These are phyloP conservation scores for Epichloe baconii DNA, from an alignment of 2,329 filamentous ascomycete genomes.

Conservation along the genomic window DNA sequence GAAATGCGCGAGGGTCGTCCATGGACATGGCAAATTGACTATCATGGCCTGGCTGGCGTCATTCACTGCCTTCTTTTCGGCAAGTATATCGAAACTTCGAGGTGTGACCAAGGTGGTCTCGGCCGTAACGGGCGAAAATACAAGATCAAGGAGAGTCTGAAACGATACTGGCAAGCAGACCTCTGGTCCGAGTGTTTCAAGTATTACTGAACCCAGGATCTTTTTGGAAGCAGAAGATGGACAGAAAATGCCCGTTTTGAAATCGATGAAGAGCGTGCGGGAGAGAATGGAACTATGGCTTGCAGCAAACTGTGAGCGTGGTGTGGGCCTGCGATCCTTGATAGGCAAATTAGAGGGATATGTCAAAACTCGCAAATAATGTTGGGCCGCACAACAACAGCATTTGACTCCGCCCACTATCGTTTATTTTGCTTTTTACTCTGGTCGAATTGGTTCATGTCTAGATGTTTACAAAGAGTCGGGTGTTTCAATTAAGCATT, in stretches of 20 bases:
- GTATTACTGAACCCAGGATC: conserved; percentile 70
- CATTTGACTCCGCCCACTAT: too few relatives aligned
- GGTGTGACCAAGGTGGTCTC: conserved; percentile 39
- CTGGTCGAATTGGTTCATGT: too few relatives aligned
- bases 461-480: too few relatives aligned
- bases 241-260: conserved; percentile 57
- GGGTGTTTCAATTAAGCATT: neutral
- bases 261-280: conserved; percentile 53
- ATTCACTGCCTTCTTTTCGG: conserved; percentile 86
- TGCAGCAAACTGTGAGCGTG: conserved; percentile 68
- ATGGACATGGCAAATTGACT: conserved; percentile 97
- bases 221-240: conserved; percentile 51
- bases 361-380: conserved; percentile 23
- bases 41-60: conserved; percentile 81
- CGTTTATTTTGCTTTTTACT: too few relatives aligned
- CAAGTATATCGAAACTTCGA: conserved; percentile 77
- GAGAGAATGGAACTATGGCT: conserved; percentile 78
- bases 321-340: conserved; percentile 56
- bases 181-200: conserved; percentile 76
- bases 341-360: conserved; percentile 50
- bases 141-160: conserved; percentile 67
- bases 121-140: conserved; percentile 56
- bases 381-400: neutral
- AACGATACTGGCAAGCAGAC: conserved; percentile 93
- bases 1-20: conserved; percentile 90